Base-by-base conservation (phyloP, 345 rosid genomes). In the Rhizophora mangle region DNA sequence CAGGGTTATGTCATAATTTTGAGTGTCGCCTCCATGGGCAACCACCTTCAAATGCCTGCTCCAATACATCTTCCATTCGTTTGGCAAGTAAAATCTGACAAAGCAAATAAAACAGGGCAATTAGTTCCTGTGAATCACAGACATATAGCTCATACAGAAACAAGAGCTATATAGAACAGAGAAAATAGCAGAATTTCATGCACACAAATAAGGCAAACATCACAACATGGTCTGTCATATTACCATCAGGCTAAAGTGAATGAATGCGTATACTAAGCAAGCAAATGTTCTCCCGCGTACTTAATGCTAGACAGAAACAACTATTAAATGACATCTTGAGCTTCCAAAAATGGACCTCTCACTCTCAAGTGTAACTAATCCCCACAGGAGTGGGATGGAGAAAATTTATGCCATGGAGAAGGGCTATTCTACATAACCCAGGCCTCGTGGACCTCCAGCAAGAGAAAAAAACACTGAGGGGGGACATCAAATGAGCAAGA, bases 31-130 rank as follows among this genome's bases (percentile, higher is more conserved):
- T 82, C 99, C 92, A 92, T 51, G 96, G 99, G 81, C 94, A 95
- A 30, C 98, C 99, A 15, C 96, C 98, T 74, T 92, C 98, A 34
- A 95, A 92, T 34, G 99, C 98, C 46, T 90, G 91, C 69, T 92
- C 98, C 78, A 95, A 69, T 13, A 92, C 98, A 37, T 95, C 98
- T 78, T 95, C 99, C 96, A 95, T 84, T 75, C 92, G 82, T 86
- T 90, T 92, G 22, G 96, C 99, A 59, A 83, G 82, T 62, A 95
- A 65, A 55, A 95, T 82, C 99, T 95, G 96, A 13, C 6, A 31
- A 71, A 51, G 9, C 22, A 29, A 55, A 5, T 7, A 13, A 16
- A 66, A 20, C 11, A 47, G 19, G 6, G 24, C 9, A 60, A 18
- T 24, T 47, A 58, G 15, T 15, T 58, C 22, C 37, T 6, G 22